Evolutionary conservation across 345 rosid species (phyloP), one percentile per base, ranked within the genome.

Genomic region (Hypericum perforatum): DNA sequence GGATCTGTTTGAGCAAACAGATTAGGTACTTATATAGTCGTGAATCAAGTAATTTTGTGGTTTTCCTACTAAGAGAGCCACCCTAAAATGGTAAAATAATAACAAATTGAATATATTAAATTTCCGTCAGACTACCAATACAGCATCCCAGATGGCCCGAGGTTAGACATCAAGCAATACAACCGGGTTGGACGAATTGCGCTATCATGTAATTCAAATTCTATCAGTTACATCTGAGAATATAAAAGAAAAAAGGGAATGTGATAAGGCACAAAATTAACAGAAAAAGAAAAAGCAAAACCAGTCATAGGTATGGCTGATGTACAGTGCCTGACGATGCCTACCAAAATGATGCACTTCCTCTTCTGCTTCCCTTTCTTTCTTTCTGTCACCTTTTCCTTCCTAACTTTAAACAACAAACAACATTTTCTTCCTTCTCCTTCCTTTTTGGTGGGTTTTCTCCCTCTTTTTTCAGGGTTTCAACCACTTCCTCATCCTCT

Each of bases 221-320:
- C 71, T 71, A 70, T 14, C 81, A 70, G 73, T 79, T 77, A 75
- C 83, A 82, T 71, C 79, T 73, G 69, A 60, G 67, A 62, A 58
- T 55, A 42, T 40, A 51, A 16, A 36, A 45, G 8, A 49, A 32
- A 39, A 59, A 62, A 69, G 44, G 57, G 49, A 67, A 66, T 52
- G 54, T 63, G 63, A 69, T 53, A 70, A 56, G 75, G 60, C 68
- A 77, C 86, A 77, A 54, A 72, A 73, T 66, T 57, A 70, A 75
- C 78, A 70, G 73, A 64, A 50, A 45, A 50, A 45, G 59, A 51
- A 76, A 64, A 49, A 45, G 53, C 49, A 62, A 53, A 43, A 44
- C 48, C 12, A 8, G 50, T 32, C 22, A 22, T 22, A 38, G 67
- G 62, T 63, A 1, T n/a, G 48, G 63, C 74, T 37, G 40, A 45